Base-by-base conservation (phyloP, 441 rosid genomes). In the Gossypium davidsonii region DNA sequence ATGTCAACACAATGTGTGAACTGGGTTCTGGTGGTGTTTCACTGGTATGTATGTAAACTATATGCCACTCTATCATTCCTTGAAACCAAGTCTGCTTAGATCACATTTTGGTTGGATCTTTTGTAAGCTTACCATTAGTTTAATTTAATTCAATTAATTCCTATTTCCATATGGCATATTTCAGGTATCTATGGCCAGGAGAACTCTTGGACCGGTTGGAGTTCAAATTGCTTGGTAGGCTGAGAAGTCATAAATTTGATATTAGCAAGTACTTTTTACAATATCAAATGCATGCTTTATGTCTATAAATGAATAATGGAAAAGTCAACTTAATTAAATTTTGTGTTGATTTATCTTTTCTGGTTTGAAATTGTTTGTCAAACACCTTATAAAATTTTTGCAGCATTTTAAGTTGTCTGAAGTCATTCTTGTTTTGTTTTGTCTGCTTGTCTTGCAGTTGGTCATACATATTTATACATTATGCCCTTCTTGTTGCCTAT, bases 21-120 rank as follows among this genome's bases (percentile, higher is more conserved):
- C 68, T 94, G 76, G 98, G 98, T 72, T 87, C 98, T 7, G 98
- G 98, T 9, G 94, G 98, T 42, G 94, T 91, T 28, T 91, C 98
- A 18, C 81, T 93, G 80, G 98, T 93, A 88, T 74, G 60, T 46
- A 39, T 39, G 44, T 8, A 39, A 69, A 39, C 23, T 25, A 44
- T 7, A 37, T 44, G 1, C 72, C 31, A 1, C 44, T 37, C 17
- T 4, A 14, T 44, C 15, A 21, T 60, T 10, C 49, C 9, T 46
- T 10, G 8, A 20, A 56, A 28, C 14, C 28, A 56, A 12, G n/a
- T 70, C 53, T 28, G 44, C 2, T 20, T 39, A 7, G 51, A 14
- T 57, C 34, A 39, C 12, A 8, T 20, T 14, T 3, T 28, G 46
- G 44, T 39, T 39, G 11, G 11, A 39, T 39, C 44, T 39, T 39